Evolutionary conservation across 1,284 basidiomycete species (phyloP).

Genomic region (Xanthoconium separans): DNA sequence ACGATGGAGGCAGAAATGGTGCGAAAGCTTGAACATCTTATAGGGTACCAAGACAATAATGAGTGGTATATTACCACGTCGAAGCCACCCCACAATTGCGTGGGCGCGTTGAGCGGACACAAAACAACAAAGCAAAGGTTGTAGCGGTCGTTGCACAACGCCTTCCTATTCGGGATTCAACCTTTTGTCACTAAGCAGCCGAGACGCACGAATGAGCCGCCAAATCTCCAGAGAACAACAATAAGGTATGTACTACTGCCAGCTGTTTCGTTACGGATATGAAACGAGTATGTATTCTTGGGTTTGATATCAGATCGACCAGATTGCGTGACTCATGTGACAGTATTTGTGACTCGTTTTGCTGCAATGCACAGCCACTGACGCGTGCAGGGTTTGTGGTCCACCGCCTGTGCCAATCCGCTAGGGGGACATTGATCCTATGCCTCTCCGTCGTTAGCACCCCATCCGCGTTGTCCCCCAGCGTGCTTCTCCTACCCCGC

Average conservation of each 20-base stretch:
- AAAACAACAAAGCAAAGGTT: not conserved
- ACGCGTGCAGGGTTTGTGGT: not conserved
- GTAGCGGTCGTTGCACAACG: not conserved
- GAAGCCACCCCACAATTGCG: not conserved
- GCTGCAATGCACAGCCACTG: conserved; percentile 17
- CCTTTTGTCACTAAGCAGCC: not conserved
- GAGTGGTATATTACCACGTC: not conserved
- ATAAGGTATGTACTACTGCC: too few relatives aligned
- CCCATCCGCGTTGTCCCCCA: conserved; percentile 2
- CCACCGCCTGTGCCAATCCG: not conserved
- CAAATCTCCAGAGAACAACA: not conserved
- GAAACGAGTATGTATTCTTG: not conserved
- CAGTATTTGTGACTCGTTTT: not conserved
- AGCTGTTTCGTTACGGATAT: not conserved
- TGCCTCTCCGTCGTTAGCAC: conserved; percentile 7
- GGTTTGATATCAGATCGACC: too few relatives aligned
- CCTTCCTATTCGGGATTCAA: conserved; percentile 12
- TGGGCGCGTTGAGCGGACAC: not conserved
- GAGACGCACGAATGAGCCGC: not conserved
- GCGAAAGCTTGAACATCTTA: conserved; percentile 7
- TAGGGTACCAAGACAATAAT: conserved; percentile 23
- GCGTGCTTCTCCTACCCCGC: not conserved
- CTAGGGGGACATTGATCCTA: conserved; percentile 8
- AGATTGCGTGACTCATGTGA: too few relatives aligned
- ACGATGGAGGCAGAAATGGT: not conserved